Percentiles rank a stretch among this genome's conserved stretches.
Evolutionary conservation across 1,284 basidiomycete genomes (phyloP).

Genomic region (Kalmanozyma brasiliensis): DNA sequence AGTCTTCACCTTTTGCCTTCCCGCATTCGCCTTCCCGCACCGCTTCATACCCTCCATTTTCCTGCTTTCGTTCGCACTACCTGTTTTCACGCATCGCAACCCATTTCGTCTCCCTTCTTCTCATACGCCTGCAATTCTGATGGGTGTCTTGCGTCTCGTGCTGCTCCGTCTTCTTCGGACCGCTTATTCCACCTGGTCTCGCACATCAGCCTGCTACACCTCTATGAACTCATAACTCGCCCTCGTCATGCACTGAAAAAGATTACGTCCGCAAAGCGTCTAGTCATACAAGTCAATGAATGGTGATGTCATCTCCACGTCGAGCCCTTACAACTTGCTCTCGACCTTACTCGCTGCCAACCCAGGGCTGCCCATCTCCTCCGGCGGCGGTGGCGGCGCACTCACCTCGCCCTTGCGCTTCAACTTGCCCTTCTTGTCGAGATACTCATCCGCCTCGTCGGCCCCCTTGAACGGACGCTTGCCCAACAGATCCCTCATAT

Average conservation of each 20-base stretch:
- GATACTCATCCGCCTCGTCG: constrained; percentile 71
- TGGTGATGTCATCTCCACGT: constrained; percentile 2
- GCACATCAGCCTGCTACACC: too few relatives aligned
- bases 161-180: too few relatives aligned
- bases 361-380: constrained; percentile 52
- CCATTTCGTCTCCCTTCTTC: too few relatives aligned
- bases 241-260: not conserved
- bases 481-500: constrained; percentile 86
- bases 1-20: too few relatives aligned
- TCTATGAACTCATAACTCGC: too few relatives aligned
- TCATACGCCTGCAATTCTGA: too few relatives aligned
- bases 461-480: constrained; percentile 82
- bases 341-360: constrained; percentile 44
- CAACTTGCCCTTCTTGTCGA: constrained; percentile 64
- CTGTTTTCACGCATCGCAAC: too few relatives aligned
- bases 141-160: too few relatives aligned
- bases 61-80: too few relatives aligned
- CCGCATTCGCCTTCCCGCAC: too few relatives aligned
- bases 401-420: constrained; percentile 56
- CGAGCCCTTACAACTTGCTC: constrained; percentile 3
- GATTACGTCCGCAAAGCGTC: not conserved
- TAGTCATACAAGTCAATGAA: constrained; percentile 10
- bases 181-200: too few relatives aligned
- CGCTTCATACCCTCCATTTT: too few relatives aligned
- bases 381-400: constrained; percentile 63